Conservation (phyloP, 2,329 filamentous ascomycete species). For the Fusarium sulawesiense region DNA sequence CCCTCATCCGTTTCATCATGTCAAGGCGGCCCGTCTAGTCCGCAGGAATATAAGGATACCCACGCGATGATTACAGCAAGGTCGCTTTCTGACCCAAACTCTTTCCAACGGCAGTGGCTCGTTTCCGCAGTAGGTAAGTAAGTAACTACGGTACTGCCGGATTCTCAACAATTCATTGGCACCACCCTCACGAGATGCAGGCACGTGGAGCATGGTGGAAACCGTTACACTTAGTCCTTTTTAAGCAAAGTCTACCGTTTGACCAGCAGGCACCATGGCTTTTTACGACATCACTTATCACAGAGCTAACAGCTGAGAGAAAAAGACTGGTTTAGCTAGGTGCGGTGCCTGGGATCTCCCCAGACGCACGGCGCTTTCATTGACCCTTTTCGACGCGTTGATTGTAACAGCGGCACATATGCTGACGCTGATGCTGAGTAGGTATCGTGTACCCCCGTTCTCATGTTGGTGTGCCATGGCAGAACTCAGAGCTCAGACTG, state of each 20-base stretch:
- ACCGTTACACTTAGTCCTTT: constrained; percentile 40
- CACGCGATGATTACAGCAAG: constrained; percentile 10
- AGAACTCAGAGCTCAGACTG: constrained; percentile 18
- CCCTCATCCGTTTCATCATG: neutral
- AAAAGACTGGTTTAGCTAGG: constrained; percentile 33
- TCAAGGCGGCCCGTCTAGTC: constrained; percentile 11
- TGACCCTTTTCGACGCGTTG: constrained; percentile 6
- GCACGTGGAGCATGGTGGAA: constrained; percentile 42
- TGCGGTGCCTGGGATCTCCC: constrained; percentile 22
- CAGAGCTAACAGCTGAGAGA: constrained; percentile 7
- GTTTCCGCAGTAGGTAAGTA: constrained; percentile 16
- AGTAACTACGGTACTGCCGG: constrained; percentile 1
- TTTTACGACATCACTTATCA: constrained; percentile 6
- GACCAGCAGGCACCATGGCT: constrained; percentile 18
- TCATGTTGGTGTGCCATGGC: constrained; percentile 3
- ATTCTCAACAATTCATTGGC: constrained; percentile 19
- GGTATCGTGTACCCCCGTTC: neutral
- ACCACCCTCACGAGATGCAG: constrained; percentile 29
- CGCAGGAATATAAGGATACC: constrained; percentile 19
- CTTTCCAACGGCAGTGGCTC: constrained; percentile 22
- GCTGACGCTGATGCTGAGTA: neutral
- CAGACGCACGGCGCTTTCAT: neutral
- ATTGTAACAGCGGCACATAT: constrained; percentile 9
- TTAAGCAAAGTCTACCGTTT: constrained; percentile 39
- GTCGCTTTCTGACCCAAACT: constrained; percentile 4